A percentile compares a stretch with the other conserved stretches of the same genome.
Evolutionary conservation across 805 yeast species (phyloP).

Genomic region (Saturnispora sekii): DNA sequence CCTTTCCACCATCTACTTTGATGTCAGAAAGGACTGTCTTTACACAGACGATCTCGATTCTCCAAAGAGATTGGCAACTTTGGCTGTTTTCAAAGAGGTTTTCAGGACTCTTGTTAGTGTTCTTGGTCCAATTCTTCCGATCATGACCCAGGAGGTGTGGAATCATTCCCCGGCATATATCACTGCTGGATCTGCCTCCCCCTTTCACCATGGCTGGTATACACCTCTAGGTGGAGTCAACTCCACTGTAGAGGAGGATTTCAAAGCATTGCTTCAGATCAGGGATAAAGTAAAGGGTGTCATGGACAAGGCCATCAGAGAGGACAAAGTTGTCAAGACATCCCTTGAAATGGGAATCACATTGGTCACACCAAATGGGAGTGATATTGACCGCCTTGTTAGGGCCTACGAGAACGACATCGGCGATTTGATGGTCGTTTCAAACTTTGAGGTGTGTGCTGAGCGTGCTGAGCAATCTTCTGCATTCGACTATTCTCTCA

Average conservation of each 20-base stretch:
- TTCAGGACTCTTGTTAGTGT: constrained; percentile 54
- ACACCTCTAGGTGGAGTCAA: constrained; percentile 18
- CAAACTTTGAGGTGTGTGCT: constrained; percentile 37
- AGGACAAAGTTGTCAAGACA: constrained; percentile 41
- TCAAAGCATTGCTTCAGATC: constrained; percentile 36
- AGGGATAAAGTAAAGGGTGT: constrained; percentile 40
- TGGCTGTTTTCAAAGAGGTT: constrained; percentile 55
- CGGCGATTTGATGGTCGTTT: constrained; percentile 53
- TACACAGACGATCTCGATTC: constrained; percentile 56
- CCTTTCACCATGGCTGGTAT: constrained; percentile 39
- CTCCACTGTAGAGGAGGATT: constrained; percentile 31
- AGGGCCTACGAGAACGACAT: constrained; percentile 33
- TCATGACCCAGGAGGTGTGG: constrained; percentile 87
- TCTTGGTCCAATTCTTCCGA: constrained; percentile 74
- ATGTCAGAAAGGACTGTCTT: constrained; percentile 72
- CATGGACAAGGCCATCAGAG: constrained; percentile 47
- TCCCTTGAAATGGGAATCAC: constrained; percentile 50
- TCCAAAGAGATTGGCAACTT: constrained; percentile 43
- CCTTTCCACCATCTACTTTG: constrained; percentile 79
- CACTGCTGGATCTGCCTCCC: constrained; percentile 28
- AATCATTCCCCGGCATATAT: constrained; percentile 35
- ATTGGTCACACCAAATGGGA: constrained; percentile 19
- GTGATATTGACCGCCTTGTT: constrained; percentile 4
- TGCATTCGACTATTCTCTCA: constrained; percentile 23
- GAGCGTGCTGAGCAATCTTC: constrained; percentile 2